Percentiles rank a stretch among this genome's conserved stretches.
phyloP scores from a whole-genome alignment of 1,284 basidiomycete genomes.

The Pterula multifida region DNA sequence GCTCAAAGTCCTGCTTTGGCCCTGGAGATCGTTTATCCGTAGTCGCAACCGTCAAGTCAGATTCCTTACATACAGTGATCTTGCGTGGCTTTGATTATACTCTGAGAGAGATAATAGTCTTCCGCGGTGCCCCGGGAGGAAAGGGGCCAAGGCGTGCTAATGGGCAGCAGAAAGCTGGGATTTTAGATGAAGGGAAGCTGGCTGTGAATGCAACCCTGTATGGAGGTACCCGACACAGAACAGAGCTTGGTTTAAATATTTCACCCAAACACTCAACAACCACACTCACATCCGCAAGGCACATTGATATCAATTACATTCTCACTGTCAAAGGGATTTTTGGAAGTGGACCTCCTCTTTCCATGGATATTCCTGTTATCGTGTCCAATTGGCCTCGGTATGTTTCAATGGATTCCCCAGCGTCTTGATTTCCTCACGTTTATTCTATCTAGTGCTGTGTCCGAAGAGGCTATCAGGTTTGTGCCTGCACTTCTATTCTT shows the following conservation, averaged over 20 bases:
- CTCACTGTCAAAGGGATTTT: conserved; percentile 67
- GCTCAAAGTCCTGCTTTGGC: conserved; percentile 66
- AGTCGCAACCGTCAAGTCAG: conserved; percentile 58
- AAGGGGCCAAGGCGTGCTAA: conserved; percentile 45
- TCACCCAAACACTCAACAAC: conserved; percentile 63
- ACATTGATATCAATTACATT: conserved; percentile 73
- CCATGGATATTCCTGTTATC: conserved; percentile 64
- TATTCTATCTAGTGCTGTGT: conserved; percentile 36
- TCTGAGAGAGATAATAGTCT: conserved; percentile 63
- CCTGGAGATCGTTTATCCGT: conserved; percentile 73
- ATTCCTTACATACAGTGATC: conserved; percentile 46
- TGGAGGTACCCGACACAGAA: conserved; percentile 55
- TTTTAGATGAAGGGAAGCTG: conserved; percentile 54
- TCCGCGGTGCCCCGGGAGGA: conserved; percentile 42
- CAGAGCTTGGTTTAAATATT: conserved; percentile 57
- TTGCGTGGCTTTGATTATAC: conserved; percentile 74
- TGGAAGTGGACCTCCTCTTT: conserved; percentile 50
- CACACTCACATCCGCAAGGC: conserved; percentile 63
- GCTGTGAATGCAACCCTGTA: conserved; percentile 61
- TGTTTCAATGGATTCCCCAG: conserved; percentile 12
- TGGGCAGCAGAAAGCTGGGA: conserved; percentile 32
- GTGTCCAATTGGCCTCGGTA: conserved; percentile 75
- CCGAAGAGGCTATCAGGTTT: conserved; percentile 53
- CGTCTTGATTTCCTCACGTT: conserved; percentile 8
- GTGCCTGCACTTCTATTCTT: conserved; percentile 8